Evolutionary conservation across 208 protist species (phyloP).

Genomic region (Chromosphaera perkinsii): DNA sequence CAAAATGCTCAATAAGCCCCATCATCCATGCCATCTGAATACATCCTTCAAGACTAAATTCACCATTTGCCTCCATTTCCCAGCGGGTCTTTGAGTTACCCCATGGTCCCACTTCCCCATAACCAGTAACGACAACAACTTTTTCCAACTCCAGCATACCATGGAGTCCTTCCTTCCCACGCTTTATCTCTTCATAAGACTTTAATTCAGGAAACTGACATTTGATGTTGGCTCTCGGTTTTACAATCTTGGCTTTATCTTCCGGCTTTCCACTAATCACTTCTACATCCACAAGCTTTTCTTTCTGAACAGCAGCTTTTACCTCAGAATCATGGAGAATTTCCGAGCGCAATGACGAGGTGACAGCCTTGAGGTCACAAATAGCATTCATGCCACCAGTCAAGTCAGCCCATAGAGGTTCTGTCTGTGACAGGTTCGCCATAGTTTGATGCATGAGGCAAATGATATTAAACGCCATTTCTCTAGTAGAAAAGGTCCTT

Average conservation of each 20-base stretch:
- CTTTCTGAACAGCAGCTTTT: background rate
- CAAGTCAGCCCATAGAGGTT: constrained; percentile 62
- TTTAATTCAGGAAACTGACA: background rate
- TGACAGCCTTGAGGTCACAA: constrained; percentile 37
- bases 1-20: constrained; percentile 61
- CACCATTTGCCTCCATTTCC: constrained; percentile 63
- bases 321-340: background rate
- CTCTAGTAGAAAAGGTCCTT: constrained; percentile 58
- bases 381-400: constrained; percentile 51
- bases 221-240: constrained; percentile 3
- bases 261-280: background rate
- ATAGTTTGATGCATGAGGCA: constrained; percentile 49
- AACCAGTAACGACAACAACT: constrained; percentile 63
- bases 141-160: constrained; percentile 58
- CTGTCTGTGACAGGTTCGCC: constrained; percentile 32
- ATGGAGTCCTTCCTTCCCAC: constrained; percentile 20
- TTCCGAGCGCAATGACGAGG: constrained; percentile 27
- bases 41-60: constrained; percentile 67
- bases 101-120: constrained; percentile 66
- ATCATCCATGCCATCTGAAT: constrained; percentile 70
- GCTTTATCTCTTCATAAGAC: background rate
- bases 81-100: constrained; percentile 57
- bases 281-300: background rate
- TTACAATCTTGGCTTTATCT: background rate
- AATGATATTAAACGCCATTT: constrained; percentile 65